These are phyloP conservation scores for Schwanniomyces vanrijiae DNA, from an alignment of 805 yeast genomes.

Conservation along the genomic window DNA sequence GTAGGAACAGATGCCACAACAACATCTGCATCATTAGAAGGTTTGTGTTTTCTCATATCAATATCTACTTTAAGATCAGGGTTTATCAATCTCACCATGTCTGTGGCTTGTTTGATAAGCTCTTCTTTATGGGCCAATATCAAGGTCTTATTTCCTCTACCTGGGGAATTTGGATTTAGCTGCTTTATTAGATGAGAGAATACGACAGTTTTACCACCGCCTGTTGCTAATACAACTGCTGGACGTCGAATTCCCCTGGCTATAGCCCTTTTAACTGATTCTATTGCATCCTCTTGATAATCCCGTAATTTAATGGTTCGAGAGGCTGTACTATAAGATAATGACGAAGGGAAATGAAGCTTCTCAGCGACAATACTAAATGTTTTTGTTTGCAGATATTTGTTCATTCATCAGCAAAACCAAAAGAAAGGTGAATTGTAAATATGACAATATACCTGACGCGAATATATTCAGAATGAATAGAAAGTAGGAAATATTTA, in stretches of 20 bases:
- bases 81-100: slow-evolving; percentile 43
- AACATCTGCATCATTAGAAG: slow-evolving; percentile 54
- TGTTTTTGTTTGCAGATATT: no score
- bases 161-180: slow-evolving; percentile 28
- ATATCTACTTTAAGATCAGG: slow-evolving; percentile 57
- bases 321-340: background rate
- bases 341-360: background rate
- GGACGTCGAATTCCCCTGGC: slow-evolving; percentile 50
- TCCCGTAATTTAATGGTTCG: slow-evolving; percentile 24
- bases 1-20: slow-evolving; percentile 79
- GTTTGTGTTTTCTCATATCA: slow-evolving; percentile 63
- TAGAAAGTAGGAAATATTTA: no score
- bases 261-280: slow-evolving; percentile 51
- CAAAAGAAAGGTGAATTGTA: no score
- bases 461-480: no score
- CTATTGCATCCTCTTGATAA: slow-evolving; percentile 74
- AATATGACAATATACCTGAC: no score
- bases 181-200: slow-evolving; percentile 58
- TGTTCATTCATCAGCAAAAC: background rate
- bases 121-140: slow-evolving; percentile 83
- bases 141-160: slow-evolving; percentile 42
- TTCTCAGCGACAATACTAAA: background rate
- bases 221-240: slow-evolving; percentile 88
- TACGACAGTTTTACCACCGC: slow-evolving; percentile 91
- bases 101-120: slow-evolving; percentile 67